Evolutionary conservation across 2,329 filamentous ascomycete species (phyloP).

Genomic region (Penicillium griseofulvum): DNA sequence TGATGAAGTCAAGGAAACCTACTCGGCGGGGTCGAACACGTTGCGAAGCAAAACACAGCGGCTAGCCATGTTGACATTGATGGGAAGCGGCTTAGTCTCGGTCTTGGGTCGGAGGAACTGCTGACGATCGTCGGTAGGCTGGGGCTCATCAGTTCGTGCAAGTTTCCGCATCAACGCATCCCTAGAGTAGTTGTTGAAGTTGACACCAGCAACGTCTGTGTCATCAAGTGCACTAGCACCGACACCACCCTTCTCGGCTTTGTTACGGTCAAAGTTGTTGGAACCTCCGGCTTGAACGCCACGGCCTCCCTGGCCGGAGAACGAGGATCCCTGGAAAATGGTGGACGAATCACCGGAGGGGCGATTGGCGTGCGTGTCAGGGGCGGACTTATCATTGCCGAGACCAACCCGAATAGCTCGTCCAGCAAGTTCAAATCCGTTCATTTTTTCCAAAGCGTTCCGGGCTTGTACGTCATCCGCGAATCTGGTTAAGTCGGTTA

Average conservation of each 20-base stretch:
- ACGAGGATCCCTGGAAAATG: constrained; percentile 81
- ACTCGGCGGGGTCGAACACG: constrained; percentile 92
- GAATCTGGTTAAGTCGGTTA: constrained; percentile 62
- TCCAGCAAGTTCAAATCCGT: constrained; percentile 95
- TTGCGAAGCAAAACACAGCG: constrained; percentile 93
- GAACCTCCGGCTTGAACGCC: constrained; percentile 74
- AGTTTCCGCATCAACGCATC: constrained; percentile 98
- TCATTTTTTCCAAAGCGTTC: constrained; percentile 97
- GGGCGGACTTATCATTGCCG: constrained; percentile 99
- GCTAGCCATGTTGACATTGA: constrained; percentile 88
- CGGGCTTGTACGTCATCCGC: constrained; percentile 86
- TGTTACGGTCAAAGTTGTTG: constrained; percentile 82
- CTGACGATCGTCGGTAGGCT: constrained; percentile 63
- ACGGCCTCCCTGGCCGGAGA: constrained; percentile 85
- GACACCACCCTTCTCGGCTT: constrained; percentile 78
- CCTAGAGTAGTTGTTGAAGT: constrained; percentile 99
- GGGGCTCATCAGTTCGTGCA: constrained; percentile 85
- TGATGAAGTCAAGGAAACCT: constrained; percentile 46
- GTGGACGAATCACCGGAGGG: constrained; percentile 71
- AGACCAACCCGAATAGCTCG: constrained; percentile 97
- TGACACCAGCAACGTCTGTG: constrained; percentile 95
- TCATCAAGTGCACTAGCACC: constrained; percentile 95
- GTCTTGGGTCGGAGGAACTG: constrained; percentile 75
- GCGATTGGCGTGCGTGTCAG: constrained; percentile 91
- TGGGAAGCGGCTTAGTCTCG: constrained; percentile 72